phyloP scores from a whole-genome alignment of 345 rosid species.

The Dimocarpus longan region DNA sequence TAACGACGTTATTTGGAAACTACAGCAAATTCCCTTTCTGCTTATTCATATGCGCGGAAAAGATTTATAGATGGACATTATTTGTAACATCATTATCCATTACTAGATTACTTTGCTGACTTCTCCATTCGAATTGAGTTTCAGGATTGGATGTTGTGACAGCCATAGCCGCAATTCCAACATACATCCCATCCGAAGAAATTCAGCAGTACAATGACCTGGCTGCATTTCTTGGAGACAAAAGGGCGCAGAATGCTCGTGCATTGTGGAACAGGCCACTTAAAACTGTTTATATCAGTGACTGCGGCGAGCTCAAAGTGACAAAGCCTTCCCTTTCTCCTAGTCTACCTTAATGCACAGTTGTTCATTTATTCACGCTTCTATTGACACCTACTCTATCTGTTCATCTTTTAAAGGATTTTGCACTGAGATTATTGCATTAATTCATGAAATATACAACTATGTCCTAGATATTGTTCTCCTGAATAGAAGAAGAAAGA shows the following conservation, averaged over 20 bases:
- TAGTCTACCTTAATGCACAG: constrained; percentile 45
- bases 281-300: constrained; percentile 68
- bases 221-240: constrained; percentile 79
- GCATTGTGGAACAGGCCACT: constrained; percentile 77
- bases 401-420: constrained; percentile 3
- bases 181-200: constrained; percentile 68
- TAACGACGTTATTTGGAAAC: no score
- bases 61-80: no score
- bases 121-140: constrained; percentile 4
- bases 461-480: background rate
- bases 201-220: constrained; percentile 76
- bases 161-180: constrained; percentile 72
- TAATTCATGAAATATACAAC: background rate
- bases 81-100: background rate
- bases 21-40: no score
- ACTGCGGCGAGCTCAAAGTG: constrained; percentile 81
- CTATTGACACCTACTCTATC: constrained; percentile 1
- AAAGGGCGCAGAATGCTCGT: constrained; percentile 80
- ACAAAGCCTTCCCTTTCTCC: constrained; percentile 78
- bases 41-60: no score
- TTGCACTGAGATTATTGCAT: constrained; percentile 6
- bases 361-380: constrained; percentile 1
- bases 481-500: no score
- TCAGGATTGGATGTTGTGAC: constrained; percentile 85
- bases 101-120: constrained; percentile 2